Evolutionary conservation across 306 rosid species (phyloP).

Genomic region (Cucurbita moschata): DNA sequence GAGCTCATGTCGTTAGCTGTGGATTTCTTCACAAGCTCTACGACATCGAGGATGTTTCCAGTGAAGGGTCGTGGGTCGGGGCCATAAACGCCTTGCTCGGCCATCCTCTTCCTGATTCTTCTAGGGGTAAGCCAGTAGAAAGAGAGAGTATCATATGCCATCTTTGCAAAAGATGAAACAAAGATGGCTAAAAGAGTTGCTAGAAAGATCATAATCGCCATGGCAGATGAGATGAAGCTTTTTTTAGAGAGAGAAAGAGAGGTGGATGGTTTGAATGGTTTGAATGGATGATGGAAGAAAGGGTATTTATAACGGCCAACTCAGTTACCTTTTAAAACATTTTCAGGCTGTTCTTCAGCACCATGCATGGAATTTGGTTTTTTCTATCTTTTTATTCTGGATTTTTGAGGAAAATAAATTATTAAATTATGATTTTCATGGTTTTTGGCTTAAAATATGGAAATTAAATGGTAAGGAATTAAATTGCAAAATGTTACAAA

Average conservation of each 20-base stretch:
- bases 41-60: conserved; percentile 71
- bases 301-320: background rate
- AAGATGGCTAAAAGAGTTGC: conserved; percentile 18
- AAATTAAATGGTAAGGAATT: too few species aligned
- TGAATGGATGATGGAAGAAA: background rate
- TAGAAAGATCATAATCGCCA: conserved; percentile 27
- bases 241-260: background rate
- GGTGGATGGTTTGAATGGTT: background rate
- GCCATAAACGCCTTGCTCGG: conserved; percentile 74
- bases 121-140: conserved; percentile 58
- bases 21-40: conserved; percentile 38
- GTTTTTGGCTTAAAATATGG: too few species aligned
- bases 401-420: too few species aligned
- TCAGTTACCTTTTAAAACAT: background rate
- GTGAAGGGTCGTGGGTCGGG: conserved; percentile 52
- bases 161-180: conserved; percentile 21
- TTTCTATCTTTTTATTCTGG: too few species aligned
- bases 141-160: conserved; percentile 32
- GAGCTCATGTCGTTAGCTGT: conserved; percentile 61
- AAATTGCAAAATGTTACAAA: too few species aligned
- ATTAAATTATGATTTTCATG: too few species aligned
- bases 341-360: too few species aligned
- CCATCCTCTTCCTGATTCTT: conserved; percentile 63
- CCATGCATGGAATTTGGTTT: too few species aligned
- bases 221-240: background rate